Evolutionary conservation across 2,329 filamentous ascomycete species (phyloP), one percentile per base, ranked within the genome.

Genomic region (Trichoderma cornu-damae): DNA sequence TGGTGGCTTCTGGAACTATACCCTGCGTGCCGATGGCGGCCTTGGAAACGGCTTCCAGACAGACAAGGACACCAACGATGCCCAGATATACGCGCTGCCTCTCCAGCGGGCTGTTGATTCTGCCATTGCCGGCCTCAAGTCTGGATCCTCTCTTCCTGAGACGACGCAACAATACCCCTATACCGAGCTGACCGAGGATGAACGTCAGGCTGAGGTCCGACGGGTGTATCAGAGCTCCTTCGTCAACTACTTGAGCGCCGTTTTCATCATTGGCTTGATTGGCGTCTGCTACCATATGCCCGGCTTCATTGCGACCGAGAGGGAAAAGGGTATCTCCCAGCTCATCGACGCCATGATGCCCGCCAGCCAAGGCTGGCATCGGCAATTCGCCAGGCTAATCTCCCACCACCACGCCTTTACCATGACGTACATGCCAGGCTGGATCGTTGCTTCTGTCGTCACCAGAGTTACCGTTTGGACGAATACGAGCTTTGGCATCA

Each of bases 301-400:
- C 3, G 86, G 87, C 28, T 78, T 88, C 62, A 83, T 89, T 69
- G 85, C 87, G 2, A 79, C 80, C 2, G 88, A 90, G 69, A 75
- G 87, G 48, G 87, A 90, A 69, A 72, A 81, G 6, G 87, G 87
- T 2, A 84, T 90, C 73, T 86, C 85, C 3, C 84, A 88, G 64
- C 75, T 91, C 12, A 84, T 90, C 34, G 87, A 91, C 71, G 84
- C 86, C 49, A 90, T 90, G 86, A 87, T 81, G 83, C 57, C 83
- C 84, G 73, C 77, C 77, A 53, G 79, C 77, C 32, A 49, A 76
- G 87, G 48, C 73, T 90, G 20, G 66, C 67, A 69, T 44, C 61
- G 65, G n/a, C 68, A 70, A 51, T 62, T 66, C n/a, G 65, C 64
- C n/a, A 68, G 69, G 16, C 62, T 69, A 38, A 51, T 88, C 1